Conservation (phyloP, 495 filamentous ascomycete genomes). For the Darksidea phi region DNA sequence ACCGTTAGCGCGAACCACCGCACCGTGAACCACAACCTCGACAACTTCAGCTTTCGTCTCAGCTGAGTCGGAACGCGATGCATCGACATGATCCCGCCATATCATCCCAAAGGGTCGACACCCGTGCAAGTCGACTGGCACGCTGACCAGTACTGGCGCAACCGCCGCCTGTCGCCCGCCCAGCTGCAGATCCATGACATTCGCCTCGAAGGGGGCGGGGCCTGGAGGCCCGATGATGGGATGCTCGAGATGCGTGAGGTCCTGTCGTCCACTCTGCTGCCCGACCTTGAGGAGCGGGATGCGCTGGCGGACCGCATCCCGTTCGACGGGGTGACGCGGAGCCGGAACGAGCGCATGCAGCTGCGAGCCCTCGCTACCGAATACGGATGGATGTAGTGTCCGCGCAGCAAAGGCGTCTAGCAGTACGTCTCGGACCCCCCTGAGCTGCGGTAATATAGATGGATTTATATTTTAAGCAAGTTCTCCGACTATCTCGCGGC, state of each 20-base stretch:
- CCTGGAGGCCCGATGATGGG: constrained; percentile 23
- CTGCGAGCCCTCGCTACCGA: constrained; percentile 36
- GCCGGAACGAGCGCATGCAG: constrained; percentile 39
- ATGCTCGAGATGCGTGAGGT: constrained; percentile 43
- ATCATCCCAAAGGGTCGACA: constrained; percentile 19
- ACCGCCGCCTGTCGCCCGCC: constrained; percentile 39
- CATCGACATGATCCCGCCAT: no score
- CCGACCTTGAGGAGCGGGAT: constrained; percentile 32
- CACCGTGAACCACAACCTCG: no score
- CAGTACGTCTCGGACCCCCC: constrained; percentile 30
- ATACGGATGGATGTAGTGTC: constrained; percentile 45
- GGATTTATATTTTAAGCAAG: constrained; percentile 47
- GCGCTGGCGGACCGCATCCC: constrained; percentile 10
- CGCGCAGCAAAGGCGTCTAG: constrained; percentile 35
- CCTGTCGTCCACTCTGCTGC: constrained; percentile 37
- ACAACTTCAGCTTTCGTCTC: no score
- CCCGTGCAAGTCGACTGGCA: constrained; percentile 37
- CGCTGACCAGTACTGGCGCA: constrained; percentile 39
- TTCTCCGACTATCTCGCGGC: constrained; percentile 44
- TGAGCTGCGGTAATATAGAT: constrained; percentile 37
- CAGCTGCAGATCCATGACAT: constrained; percentile 46
- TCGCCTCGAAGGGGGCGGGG: constrained; percentile 25
- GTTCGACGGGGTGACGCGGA: constrained; percentile 26
- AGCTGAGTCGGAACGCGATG: no score
- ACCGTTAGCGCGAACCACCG: no score